Evolutionary conservation across 2,329 filamentous ascomycete genomes (phyloP), one percentile per base, ranked within the genome.

Genomic region (Rhinocladiella mackenziei): DNA sequence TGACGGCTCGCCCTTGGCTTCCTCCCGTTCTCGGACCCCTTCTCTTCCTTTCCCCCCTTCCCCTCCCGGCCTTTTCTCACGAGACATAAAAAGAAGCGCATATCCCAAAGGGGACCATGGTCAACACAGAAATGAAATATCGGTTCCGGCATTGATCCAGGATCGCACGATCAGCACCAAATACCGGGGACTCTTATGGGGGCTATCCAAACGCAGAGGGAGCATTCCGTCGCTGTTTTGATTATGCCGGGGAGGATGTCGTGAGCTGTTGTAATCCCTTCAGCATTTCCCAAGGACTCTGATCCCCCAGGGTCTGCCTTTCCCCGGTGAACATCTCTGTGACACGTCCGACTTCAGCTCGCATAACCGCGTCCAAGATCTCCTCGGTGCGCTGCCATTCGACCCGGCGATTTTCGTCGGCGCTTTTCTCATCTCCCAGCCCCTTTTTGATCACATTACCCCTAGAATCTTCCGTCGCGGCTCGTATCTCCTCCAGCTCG

Each of bases 401-500:
- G 13, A 48, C 22, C 17, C 39, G 43, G 14, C 55, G 50, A 22
- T 53, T 53, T 7, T 50, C 48, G 25, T 57, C 55, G 6, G 45
- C 49, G 11, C 50, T 40, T 23, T 52, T 51, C 32, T 56, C 53
- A 22, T 57, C 55, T 18, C 50, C 50, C 5, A 14, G 9, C 17
- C 45, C 47, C 10, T 34, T 37, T 30, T 37, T 53, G 15, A 52
- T 19, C 23, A 48, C 32, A 26, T 55, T 48, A 14, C 53, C 54
- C 10, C 36, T 41, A 1, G 53, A 30, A 26, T 57, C 56, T 28
- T 56, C 54, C 11, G 50, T 47, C 9, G 42, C 50, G 3, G 48
- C 34, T 20, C 48, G 39, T 31, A 55, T 23, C 18, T 45, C 40
- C 38, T 43, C 39, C 23, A 58, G 43, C 31, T 72, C 64, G 2